A percentile compares a stretch with the other conserved stretches of the same genome.
phyloP scores from a whole-genome alignment of 169 alveolate genomes.

The Plasmodium reichenowi region DNA sequence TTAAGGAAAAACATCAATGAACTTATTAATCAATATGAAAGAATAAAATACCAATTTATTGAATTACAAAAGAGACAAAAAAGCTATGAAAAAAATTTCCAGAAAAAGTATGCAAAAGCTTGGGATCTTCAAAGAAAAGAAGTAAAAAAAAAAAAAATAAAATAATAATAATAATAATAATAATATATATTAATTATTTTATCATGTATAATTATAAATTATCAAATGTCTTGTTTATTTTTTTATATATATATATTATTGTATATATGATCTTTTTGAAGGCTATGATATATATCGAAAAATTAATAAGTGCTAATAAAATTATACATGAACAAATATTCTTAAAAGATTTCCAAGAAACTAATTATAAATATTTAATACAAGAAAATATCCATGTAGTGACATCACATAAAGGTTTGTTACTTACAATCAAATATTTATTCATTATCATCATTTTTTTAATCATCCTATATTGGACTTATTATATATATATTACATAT shows the following conservation, averaged over 20 bases:
- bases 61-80: conserved; percentile 63
- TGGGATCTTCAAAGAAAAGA: conserved; percentile 67
- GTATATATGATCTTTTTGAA: background rate
- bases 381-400: conserved; percentile 26
- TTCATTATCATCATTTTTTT: background rate
- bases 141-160: background rate
- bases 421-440: background rate
- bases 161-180: background rate
- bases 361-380: conserved; percentile 44
- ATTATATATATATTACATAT: background rate
- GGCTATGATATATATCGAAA: conserved; percentile 56
- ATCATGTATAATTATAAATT: background rate
- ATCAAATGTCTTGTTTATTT: background rate
- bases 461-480: background rate
- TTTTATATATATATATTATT: background rate
- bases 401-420: conserved; percentile 26
- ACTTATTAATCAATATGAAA: conserved; percentile 55
- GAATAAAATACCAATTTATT: conserved; percentile 62
- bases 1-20: conserved; percentile 45
- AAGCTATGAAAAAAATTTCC: conserved; percentile 53
- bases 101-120: conserved; percentile 58
- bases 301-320: conserved; percentile 57
- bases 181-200: too few species aligned
- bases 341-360: conserved; percentile 34
- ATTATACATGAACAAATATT: conserved; percentile 68